phyloP scores from a whole-genome alignment of 352 stramenopile genomes.

The Phytopythium montanum region DNA sequence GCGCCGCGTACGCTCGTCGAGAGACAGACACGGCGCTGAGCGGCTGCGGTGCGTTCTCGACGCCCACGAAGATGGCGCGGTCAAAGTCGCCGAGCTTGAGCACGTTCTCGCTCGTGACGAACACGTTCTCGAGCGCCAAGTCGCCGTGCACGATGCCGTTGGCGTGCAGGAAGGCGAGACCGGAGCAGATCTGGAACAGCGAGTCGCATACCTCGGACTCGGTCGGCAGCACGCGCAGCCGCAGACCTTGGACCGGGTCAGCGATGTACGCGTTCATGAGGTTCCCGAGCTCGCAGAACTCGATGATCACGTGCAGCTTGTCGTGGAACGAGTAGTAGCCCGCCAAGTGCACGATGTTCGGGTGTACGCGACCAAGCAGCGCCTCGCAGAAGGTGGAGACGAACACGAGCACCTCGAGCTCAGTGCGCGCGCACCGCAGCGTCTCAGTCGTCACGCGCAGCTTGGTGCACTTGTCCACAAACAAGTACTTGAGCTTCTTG shows the following conservation, averaged over 20 bases:
- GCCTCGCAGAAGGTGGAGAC: conserved; percentile 37
- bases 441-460: conserved; percentile 35
- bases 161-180: conserved; percentile 45
- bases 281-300: conserved; percentile 60
- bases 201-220: conserved; percentile 46
- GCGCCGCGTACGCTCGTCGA: conserved; percentile 48
- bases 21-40: conserved; percentile 20
- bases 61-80: conserved; percentile 48
- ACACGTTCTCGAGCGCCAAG: conserved; percentile 74
- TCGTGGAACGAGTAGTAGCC: conserved; percentile 48
- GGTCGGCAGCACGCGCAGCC: conserved; percentile 27
- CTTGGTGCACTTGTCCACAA: conserved; percentile 54
- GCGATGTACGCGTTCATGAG: conserved; percentile 51
- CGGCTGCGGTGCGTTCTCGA: conserved; percentile 32
- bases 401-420: conserved; percentile 62
- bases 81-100: conserved; percentile 75
- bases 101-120: conserved; percentile 49
- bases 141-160: conserved; percentile 65
- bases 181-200: conserved; percentile 86
- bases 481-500: conserved; percentile 39
- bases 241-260: conserved; percentile 33
- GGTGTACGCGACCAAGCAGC: conserved; percentile 32
- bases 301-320: conserved; percentile 52
- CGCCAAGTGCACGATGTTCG: conserved; percentile 47
- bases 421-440: conserved; percentile 36